phyloP scores from a whole-genome alignment of 768 basidiomycete species.

The Coprinopsis sp. region DNA sequence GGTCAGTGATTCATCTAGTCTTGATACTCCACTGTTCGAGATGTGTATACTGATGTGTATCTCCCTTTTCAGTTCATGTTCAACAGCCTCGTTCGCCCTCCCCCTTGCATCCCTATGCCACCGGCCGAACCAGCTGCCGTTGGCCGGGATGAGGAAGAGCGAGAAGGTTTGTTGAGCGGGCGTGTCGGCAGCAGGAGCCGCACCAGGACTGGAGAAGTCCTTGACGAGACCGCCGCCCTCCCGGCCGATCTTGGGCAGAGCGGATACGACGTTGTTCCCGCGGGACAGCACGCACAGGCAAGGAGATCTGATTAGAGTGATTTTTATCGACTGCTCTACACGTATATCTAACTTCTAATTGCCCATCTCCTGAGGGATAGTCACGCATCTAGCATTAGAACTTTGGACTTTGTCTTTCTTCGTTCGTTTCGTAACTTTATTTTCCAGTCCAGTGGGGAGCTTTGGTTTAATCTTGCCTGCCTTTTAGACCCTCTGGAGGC shows the following conservation, averaged over 20 bases:
- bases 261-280: slow-evolving; percentile 79
- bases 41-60: slow-evolving; percentile 5
- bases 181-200: too few relatives aligned
- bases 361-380: too few relatives aligned
- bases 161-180: slow-evolving; percentile 43
- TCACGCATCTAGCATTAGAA: too few relatives aligned
- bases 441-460: too few relatives aligned
- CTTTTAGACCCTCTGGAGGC: too few relatives aligned
- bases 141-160: slow-evolving; percentile 54
- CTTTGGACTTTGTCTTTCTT: too few relatives aligned
- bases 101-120: slow-evolving; percentile 55
- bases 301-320: slow-evolving; percentile 12
- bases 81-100: slow-evolving; percentile 72
- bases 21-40: background rate
- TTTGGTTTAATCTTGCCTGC: too few relatives aligned
- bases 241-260: slow-evolving; percentile 78
- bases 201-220: too few relatives aligned
- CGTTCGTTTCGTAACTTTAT: too few relatives aligned
- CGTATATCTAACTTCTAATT: too few relatives aligned
- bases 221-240: slow-evolving; percentile 81
- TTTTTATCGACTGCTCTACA: too few relatives aligned
- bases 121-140: slow-evolving; percentile 23
- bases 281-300: slow-evolving; percentile 33
- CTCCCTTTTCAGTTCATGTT: slow-evolving; percentile 67
- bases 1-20: background rate